Conservation (phyloP, 164 flowering plant genomes). For the Protea cynaroides region DNA sequence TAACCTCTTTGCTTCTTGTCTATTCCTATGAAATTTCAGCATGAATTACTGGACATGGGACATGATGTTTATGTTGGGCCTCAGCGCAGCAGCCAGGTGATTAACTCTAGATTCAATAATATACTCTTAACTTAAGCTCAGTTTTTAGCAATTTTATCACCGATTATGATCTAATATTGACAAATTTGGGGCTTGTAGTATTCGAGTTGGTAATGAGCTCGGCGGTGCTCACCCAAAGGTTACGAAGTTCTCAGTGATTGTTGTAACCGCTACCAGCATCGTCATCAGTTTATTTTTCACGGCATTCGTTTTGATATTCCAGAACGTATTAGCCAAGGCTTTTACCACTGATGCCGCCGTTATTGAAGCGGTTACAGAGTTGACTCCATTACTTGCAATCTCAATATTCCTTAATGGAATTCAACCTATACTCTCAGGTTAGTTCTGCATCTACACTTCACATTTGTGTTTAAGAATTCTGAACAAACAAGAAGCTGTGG, state of each 20-base stretch:
- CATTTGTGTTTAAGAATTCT: too few relatives aligned
- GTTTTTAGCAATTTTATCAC: not conserved
- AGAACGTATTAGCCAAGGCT: conserved; percentile 35
- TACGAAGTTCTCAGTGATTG: conserved; percentile 55
- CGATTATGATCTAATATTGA: not conserved
- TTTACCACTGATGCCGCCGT: conserved; percentile 48
- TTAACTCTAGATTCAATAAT: conserved; percentile 3
- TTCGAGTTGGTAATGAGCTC: conserved; percentile 74
- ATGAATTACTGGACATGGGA: conserved; percentile 73
- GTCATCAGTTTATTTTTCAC: conserved; percentile 45
- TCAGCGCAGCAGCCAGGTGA: conserved; percentile 64
- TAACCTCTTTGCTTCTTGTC: not conserved
- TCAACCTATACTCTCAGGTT: conserved; percentile 76
- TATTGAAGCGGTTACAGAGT: conserved; percentile 36
- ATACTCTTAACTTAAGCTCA: too few relatives aligned
- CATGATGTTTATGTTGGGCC: conserved; percentile 62
- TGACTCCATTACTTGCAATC: conserved; percentile 57
- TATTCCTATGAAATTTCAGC: conserved; percentile 27
- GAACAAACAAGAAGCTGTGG: too few relatives aligned
- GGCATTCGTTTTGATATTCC: conserved; percentile 38
- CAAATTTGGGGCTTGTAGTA: conserved; percentile 24
- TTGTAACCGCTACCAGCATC: conserved; percentile 49
- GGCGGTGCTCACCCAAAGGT: conserved; percentile 60
- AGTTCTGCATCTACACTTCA: not conserved
- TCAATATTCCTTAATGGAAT: conserved; percentile 65